Evolutionary conservation across 495 filamentous ascomycete genomes (phyloP).

Genomic region (Penicillium pancosmium): DNA sequence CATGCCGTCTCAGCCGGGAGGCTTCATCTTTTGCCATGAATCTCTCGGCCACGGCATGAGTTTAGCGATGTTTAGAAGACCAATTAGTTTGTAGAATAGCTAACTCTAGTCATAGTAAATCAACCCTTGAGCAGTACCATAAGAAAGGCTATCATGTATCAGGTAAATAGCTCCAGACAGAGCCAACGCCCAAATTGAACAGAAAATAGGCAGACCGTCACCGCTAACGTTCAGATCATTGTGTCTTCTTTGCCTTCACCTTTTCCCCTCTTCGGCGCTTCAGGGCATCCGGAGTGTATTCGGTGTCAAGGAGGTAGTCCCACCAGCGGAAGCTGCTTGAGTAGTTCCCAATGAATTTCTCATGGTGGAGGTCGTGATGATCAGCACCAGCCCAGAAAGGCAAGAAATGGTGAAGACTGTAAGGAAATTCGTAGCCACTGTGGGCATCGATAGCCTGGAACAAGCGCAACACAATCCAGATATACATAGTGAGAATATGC

Average conservation of each 20-base stretch:
- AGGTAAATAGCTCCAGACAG: conserved; percentile 15
- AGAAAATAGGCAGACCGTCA: conserved; percentile 20
- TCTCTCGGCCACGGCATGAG: conserved; percentile 15
- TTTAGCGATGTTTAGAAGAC: conserved; percentile 17
- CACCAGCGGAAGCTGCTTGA: conserved; percentile 98
- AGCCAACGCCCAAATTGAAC: conserved; percentile 17
- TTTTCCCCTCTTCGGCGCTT: conserved; percentile 68
- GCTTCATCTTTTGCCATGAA: conserved; percentile 16
- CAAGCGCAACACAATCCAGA: conserved; percentile 93
- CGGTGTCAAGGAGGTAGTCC: conserved; percentile 92
- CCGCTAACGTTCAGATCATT: conserved; percentile 13
- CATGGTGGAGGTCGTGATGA: conserved; percentile 95
- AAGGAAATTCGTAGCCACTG: conserved; percentile 97
- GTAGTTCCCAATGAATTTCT: conserved; percentile 97
- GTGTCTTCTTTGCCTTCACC: conserved; percentile 7
- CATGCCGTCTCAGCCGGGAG: background rate
- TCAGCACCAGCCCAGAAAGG: conserved; percentile 98
- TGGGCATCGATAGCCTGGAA: conserved; percentile 99
- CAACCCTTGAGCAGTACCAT: conserved; percentile 19
- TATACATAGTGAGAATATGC: conserved; percentile 96
- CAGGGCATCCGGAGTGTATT: conserved; percentile 83
- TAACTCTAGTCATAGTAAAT: conserved; percentile 18
- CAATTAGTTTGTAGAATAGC: conserved; percentile 17
- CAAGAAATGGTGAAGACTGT: conserved; percentile 90
- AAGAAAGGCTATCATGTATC: conserved; percentile 18